Conservation (phyloP, 306 rosid genomes). For the Cicer judaicum region DNA sequence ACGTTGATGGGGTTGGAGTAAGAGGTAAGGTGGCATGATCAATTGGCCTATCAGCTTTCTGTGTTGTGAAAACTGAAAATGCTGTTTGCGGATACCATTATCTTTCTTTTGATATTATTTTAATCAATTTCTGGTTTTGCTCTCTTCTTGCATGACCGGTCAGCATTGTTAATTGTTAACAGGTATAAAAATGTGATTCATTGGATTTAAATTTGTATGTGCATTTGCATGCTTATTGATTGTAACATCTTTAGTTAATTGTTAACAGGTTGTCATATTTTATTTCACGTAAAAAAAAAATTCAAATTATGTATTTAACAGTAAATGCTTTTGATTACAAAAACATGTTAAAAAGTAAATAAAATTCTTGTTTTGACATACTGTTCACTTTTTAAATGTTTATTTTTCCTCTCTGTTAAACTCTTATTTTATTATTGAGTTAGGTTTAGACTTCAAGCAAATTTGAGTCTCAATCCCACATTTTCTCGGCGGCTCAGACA, state of each 20-base stretch:
- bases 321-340: background rate
- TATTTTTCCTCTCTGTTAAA: background rate
- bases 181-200: background rate
- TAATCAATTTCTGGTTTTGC: background rate
- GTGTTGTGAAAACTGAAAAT: background rate
- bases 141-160: background rate
- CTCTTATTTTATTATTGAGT: background rate
- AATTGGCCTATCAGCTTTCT: background rate
- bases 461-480: background rate
- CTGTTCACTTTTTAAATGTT: background rate
- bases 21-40: background rate
- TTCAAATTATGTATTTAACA: background rate
- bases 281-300: background rate
- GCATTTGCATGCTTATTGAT: background rate
- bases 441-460: background rate
- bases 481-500: background rate
- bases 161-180: background rate
- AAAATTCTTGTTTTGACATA: background rate
- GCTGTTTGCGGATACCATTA: background rate
- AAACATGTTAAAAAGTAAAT: background rate
- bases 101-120: background rate
- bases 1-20: background rate
- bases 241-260: background rate
- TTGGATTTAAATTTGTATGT: background rate
- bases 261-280: background rate